Evolutionary conservation across 2,329 filamentous ascomycete species (phyloP).

Genomic region (Arthrobotrys conoides): DNA sequence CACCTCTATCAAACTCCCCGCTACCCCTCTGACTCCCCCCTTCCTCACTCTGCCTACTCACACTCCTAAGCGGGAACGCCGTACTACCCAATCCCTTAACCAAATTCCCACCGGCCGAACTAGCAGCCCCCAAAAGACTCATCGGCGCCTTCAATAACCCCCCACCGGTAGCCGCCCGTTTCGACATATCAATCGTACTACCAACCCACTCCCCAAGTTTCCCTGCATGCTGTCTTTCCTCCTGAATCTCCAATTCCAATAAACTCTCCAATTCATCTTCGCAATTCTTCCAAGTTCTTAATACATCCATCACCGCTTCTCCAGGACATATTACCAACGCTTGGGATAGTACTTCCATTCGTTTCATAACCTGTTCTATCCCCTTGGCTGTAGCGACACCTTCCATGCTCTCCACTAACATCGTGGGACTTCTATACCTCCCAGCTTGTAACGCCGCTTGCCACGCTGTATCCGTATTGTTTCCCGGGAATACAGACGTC

Average conservation of each 20-base stretch:
- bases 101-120: slow-evolving; percentile 66
- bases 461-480: slow-evolving; percentile 76
- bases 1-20: slow-evolving; percentile 59
- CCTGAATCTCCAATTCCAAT: slow-evolving; percentile 76
- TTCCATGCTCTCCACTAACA: slow-evolving; percentile 72
- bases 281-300: slow-evolving; percentile 81
- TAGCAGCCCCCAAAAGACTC: slow-evolving; percentile 71
- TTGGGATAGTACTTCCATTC: slow-evolving; percentile 83
- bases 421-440: slow-evolving; percentile 77
- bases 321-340: slow-evolving; percentile 81
- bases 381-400: slow-evolving; percentile 61
- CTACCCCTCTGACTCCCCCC: slow-evolving; percentile 64
- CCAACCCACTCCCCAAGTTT: slow-evolving; percentile 72
- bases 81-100: slow-evolving; percentile 69
- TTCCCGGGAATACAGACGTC: not conserved
- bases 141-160: slow-evolving; percentile 68
- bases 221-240: slow-evolving; percentile 79
- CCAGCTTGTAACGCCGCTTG: slow-evolving; percentile 83
- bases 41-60: slow-evolving; percentile 65
- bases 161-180: slow-evolving; percentile 45
- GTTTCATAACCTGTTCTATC: slow-evolving; percentile 81
- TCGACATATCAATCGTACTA: slow-evolving; percentile 63
- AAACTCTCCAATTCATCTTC: slow-evolving; percentile 81
- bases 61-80: slow-evolving; percentile 68
- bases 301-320: slow-evolving; percentile 79